phyloP scores from a whole-genome alignment of 2,329 filamentous ascomycete genomes.

The Diplodia seriata region DNA sequence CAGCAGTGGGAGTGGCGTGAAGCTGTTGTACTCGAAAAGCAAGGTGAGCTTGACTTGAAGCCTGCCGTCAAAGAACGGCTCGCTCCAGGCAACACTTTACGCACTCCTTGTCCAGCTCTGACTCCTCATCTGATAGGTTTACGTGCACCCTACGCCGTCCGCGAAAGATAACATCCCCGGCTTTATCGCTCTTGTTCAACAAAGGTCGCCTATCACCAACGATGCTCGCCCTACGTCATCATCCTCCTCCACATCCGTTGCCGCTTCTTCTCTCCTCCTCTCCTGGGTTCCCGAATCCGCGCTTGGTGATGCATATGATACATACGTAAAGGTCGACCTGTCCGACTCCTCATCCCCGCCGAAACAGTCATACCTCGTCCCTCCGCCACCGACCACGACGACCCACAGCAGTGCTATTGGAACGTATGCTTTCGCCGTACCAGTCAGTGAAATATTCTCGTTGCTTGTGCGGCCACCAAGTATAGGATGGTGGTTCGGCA shows the following conservation, averaged over 20 bases:
- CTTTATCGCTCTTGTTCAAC: slow-evolving; percentile 90
- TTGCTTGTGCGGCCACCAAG: slow-evolving; percentile 89
- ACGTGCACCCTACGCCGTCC: slow-evolving; percentile 91
- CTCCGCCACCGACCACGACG: slow-evolving; percentile 85
- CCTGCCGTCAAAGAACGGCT: slow-evolving; percentile 36
- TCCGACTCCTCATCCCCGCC: slow-evolving; percentile 81
- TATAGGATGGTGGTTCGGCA: slow-evolving; percentile 98
- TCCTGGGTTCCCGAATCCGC: slow-evolving; percentile 93
- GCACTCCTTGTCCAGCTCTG: slow-evolving; percentile 32
- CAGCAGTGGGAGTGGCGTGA: slow-evolving; percentile 80
- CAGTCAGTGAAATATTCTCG: slow-evolving; percentile 88
- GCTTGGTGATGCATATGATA: slow-evolving; percentile 80
- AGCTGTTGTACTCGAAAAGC: slow-evolving; percentile 94
- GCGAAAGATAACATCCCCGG: slow-evolving; percentile 95
- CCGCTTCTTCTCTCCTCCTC: slow-evolving; percentile 77
- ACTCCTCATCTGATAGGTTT: slow-evolving; percentile 67
- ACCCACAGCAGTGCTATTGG: slow-evolving; percentile 74
- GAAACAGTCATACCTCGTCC: slow-evolving; percentile 86
- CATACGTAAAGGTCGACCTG: slow-evolving; percentile 95
- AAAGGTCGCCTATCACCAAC: slow-evolving; percentile 62
- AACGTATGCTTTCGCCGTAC: slow-evolving; percentile 89
- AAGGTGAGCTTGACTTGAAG: slow-evolving; percentile 65
- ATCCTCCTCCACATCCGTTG: slow-evolving; percentile 47
- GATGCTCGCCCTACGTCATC: slow-evolving; percentile 51
- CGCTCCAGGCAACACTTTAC: slow-evolving; percentile 15